Evolutionary conservation across 352 stramenopile species (phyloP), one percentile per base, ranked within the genome.

Genomic region (Phytophthora litchii): DNA sequence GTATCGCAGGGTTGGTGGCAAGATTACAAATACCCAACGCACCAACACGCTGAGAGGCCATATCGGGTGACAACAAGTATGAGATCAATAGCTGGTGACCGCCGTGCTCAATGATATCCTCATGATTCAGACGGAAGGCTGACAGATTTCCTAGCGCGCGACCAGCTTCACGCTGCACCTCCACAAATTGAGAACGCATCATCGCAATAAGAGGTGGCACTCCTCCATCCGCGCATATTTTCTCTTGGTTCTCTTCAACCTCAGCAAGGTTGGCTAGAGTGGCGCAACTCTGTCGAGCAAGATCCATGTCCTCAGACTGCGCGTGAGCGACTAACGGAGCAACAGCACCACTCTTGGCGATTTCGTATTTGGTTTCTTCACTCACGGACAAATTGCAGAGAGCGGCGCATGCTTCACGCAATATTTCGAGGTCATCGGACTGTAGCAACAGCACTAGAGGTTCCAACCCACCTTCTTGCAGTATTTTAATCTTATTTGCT

Each of bases 281-380:
- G 1, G 92, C 95, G 41, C 88, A 97, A 43, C 89, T 86, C 58
- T 98, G 93, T 0, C 80, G 83, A 1, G 94, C 82, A 4, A 98
- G 76, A 29, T 94, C 76, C 78, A 97, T 94, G 66, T 99, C 95
- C 63, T 98, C 93, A 6, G 82, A 97, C 64, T 97, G 85, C 10
- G 96, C 93, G 36, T 97, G 88, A 4, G 79, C 73, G 29, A 99
- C 94, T 2, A 99, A 75, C 16, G 92, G 86, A 11, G 85, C 52
- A 12, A 99, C 84, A 3, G 89, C 90, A 3, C 96, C 96, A 44
- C 81, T 97, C 63, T 98, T 98, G 14, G 90, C 85, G 32, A 99
- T 96, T 67, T 99, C 96, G 58, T 98, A 98, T 70, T 99, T 99
- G 64, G 96, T 99, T 64, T 99, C 95, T 46, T 98, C 95, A 27